phyloP scores from a whole-genome alignment of 257 asterid genomes.

The Cordia subcordata region DNA sequence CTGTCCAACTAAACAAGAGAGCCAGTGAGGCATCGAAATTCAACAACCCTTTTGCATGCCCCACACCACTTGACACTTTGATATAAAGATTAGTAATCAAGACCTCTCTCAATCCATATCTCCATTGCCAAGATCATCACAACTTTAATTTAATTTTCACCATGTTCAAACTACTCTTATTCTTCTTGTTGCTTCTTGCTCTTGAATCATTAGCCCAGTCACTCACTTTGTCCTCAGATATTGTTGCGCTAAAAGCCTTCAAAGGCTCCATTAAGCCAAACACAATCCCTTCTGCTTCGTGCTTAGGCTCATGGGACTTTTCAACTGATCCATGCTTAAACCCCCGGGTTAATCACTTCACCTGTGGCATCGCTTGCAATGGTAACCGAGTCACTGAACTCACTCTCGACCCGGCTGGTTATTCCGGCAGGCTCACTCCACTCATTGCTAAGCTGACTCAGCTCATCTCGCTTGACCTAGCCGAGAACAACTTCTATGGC shows the following conservation, averaged over 20 bases:
- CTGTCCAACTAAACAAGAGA: slow-evolving; percentile 12
- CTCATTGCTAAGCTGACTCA: slow-evolving; percentile 59
- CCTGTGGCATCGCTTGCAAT: slow-evolving; percentile 73
- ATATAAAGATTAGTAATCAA: not conserved
- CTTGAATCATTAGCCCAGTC: slow-evolving; percentile 26
- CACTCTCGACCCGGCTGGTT: slow-evolving; percentile 86
- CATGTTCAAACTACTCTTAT: slow-evolving; percentile 23
- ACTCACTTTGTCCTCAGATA: slow-evolving; percentile 43
- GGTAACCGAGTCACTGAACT: slow-evolving; percentile 63
- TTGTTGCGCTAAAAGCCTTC: slow-evolving; percentile 66
- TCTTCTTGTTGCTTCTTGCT: slow-evolving; percentile 18
- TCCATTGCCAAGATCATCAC: slow-evolving; percentile 9
- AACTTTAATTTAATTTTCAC: slow-evolving; percentile 20
- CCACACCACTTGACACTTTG: slow-evolving; percentile 3
- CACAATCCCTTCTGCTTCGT: slow-evolving; percentile 65
- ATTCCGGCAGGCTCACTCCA: slow-evolving; percentile 63
- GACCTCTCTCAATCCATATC: not conserved
- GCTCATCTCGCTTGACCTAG: slow-evolving; percentile 65
- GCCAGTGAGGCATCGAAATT: not conserved
- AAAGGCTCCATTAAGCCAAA: slow-evolving; percentile 52
- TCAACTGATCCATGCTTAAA: slow-evolving; percentile 75
- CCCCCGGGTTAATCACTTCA: slow-evolving; percentile 68
- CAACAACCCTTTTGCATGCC: not conserved
- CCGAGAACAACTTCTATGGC: slow-evolving; percentile 63
- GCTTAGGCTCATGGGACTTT: slow-evolving; percentile 91